A percentile compares a stretch with the other conserved stretches of the same genome.
Conservation (phyloP, 257 asterid species). For the Orobanche coerulescens region DNA sequence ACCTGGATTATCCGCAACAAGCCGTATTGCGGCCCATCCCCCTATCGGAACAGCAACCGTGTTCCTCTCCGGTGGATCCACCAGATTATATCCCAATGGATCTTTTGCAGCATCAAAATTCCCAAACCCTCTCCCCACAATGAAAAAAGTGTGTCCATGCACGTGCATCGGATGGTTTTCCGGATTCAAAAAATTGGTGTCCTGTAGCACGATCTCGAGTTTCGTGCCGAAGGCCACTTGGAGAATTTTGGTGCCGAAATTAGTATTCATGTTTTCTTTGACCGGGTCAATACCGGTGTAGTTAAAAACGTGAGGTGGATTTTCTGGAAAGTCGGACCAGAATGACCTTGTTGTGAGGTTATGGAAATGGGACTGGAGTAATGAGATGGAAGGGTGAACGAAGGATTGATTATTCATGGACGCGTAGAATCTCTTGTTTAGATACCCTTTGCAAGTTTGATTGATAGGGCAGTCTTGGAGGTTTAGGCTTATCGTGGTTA, state of each 20-base stretch:
- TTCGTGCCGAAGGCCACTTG: constrained; percentile 43
- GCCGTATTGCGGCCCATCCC: constrained; percentile 78
- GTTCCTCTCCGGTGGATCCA: constrained; percentile 79
- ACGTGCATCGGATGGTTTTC: constrained; percentile 80
- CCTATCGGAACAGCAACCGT: constrained; percentile 83
- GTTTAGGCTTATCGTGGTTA: constrained; percentile 54
- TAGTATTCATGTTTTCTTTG: constrained; percentile 58
- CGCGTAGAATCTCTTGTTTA: constrained; percentile 47
- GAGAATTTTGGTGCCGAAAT: constrained; percentile 43
- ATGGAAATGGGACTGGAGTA: constrained; percentile 50
- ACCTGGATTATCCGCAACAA: constrained; percentile 68
- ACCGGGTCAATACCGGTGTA: constrained; percentile 58
- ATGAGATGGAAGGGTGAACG: constrained; percentile 38
- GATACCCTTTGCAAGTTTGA: constrained; percentile 54
- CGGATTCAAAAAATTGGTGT: constrained; percentile 47
- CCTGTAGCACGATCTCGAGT: constrained; percentile 66
- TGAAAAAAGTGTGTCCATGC: constrained; percentile 71
- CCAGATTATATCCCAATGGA: constrained; percentile 39
- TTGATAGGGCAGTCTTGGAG: constrained; percentile 72
- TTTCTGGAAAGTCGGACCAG: constrained; percentile 44
- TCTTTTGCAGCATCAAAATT: constrained; percentile 44
- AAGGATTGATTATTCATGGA: constrained; percentile 82
- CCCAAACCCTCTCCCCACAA: constrained; percentile 73
- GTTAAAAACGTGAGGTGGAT: constrained; percentile 49
- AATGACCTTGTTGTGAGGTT: constrained; percentile 16